Evolutionary conservation across 768 basidiomycete species (phyloP).

Genomic region (Mycena polygramma): DNA sequence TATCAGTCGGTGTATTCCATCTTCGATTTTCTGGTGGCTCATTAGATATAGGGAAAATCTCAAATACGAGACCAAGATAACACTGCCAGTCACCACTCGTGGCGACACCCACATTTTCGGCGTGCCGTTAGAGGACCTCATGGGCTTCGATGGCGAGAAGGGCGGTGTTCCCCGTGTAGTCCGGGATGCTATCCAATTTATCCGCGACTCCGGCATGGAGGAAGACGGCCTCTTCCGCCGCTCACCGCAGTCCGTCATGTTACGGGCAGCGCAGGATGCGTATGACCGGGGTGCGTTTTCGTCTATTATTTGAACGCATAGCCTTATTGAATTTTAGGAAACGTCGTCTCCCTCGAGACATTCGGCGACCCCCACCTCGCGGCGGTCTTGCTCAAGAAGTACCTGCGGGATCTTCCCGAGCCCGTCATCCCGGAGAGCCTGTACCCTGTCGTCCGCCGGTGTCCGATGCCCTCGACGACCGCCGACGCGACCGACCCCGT

Average conservation of each 20-base stretch:
- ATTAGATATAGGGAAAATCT: slow-evolving; percentile 74
- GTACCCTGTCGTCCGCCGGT: slow-evolving; percentile 75
- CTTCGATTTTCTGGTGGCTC: neutral
- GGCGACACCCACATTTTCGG: slow-evolving; percentile 75
- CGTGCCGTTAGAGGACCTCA: slow-evolving; percentile 83
- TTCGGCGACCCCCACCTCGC: slow-evolving; percentile 86
- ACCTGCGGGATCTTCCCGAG: slow-evolving; percentile 82
- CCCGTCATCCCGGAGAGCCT: slow-evolving; percentile 82
- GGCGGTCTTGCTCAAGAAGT: slow-evolving; percentile 89
- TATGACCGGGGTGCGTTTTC: slow-evolving; percentile 92
- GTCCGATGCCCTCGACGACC: slow-evolving; percentile 61
- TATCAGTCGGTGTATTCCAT: slow-evolving; percentile 72
- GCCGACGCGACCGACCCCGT: slow-evolving; percentile 56
- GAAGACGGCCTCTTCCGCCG: slow-evolving; percentile 88
- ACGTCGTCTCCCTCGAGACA: slow-evolving; percentile 82
- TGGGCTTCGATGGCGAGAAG: slow-evolving; percentile 88
- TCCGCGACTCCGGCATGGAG: slow-evolving; percentile 76
- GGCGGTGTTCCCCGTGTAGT: slow-evolving; percentile 86
- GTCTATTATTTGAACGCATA: neutral
- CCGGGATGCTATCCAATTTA: slow-evolving; percentile 78
- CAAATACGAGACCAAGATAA: slow-evolving; percentile 79
- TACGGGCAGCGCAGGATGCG: slow-evolving; percentile 84
- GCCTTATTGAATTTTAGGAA: slow-evolving; percentile 57
- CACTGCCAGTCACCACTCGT: slow-evolving; percentile 69
- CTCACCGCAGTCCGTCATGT: slow-evolving; percentile 78